phyloP scores from a whole-genome alignment of 768 basidiomycete genomes.

The Leccinellum rugosiceps region DNA sequence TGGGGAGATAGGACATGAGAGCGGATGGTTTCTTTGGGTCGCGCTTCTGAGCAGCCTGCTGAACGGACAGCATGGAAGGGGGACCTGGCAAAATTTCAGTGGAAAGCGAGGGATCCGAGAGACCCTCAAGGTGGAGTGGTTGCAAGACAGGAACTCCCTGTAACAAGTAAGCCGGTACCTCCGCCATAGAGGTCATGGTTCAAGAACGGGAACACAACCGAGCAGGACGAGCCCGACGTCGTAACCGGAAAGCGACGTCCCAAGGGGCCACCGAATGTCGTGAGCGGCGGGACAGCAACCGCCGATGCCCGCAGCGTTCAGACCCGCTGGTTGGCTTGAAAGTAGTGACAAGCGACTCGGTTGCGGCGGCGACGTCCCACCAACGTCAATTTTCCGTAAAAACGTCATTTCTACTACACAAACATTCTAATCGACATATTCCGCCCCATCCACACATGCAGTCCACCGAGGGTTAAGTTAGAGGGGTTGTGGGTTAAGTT shows the following conservation, averaged over 20 bases:
- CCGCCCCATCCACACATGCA: neutral
- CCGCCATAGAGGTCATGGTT: slow-evolving; percentile 69
- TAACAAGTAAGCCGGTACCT: slow-evolving; percentile 66
- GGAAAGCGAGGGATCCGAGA: slow-evolving; percentile 67
- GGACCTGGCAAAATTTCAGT: slow-evolving; percentile 91
- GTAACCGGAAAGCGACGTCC: slow-evolving; percentile 17
- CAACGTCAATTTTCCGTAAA: slow-evolving; percentile 26
- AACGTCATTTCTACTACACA: slow-evolving; percentile 8
- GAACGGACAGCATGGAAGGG: slow-evolving; percentile 67
- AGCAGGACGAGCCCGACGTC: slow-evolving; percentile 18
- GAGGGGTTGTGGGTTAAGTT: neutral
- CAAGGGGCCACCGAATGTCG: slow-evolving; percentile 19
- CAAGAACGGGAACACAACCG: slow-evolving; percentile 25
- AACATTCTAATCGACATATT: slow-evolving; percentile 6
- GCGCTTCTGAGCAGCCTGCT: slow-evolving; percentile 69
- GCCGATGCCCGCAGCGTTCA: slow-evolving; percentile 20
- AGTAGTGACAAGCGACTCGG: slow-evolving; percentile 17
- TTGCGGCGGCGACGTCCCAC: slow-evolving; percentile 16
- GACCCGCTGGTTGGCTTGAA: slow-evolving; percentile 13
- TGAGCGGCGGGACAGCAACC: slow-evolving; percentile 16
- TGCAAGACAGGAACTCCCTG: slow-evolving; percentile 71
- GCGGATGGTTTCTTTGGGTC: slow-evolving; percentile 75
- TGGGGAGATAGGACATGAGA: slow-evolving; percentile 75
- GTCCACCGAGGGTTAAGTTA: neutral
- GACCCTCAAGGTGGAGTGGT: slow-evolving; percentile 75